Percentiles rank a stretch among this genome's conserved stretches.
Conservation (phyloP, 2,329 filamentous ascomycete genomes). For the Colletotrichum higginsianum region DNA sequence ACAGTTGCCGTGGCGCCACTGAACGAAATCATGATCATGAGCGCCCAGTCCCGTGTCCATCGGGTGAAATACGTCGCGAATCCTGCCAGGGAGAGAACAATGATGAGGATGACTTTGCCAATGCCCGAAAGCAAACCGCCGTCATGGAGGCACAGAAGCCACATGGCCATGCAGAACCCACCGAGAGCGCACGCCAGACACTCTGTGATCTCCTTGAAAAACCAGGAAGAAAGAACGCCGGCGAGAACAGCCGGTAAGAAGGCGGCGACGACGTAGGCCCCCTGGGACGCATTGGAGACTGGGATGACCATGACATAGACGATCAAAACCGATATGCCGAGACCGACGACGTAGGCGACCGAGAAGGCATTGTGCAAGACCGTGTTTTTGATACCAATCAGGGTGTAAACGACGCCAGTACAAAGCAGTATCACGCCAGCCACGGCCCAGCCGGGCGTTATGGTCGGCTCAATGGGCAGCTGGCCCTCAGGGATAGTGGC, state of each 20-base stretch:
- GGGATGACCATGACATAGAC: constrained; percentile 90
- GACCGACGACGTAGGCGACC: constrained; percentile 78
- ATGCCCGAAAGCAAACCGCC: constrained; percentile 79
- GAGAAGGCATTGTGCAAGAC: constrained; percentile 87
- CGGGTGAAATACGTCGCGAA: constrained; percentile 85
- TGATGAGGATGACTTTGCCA: constrained; percentile 80
- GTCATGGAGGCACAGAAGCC: constrained; percentile 83
- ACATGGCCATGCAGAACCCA: constrained; percentile 90
- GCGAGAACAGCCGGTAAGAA: constrained; percentile 81
- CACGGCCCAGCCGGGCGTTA: constrained; percentile 87
- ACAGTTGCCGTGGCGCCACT: constrained; percentile 84
- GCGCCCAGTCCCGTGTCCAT: constrained; percentile 82
- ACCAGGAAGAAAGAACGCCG: constrained; percentile 76
- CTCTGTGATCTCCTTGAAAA: constrained; percentile 88
- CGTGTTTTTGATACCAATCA: constrained; percentile 87
- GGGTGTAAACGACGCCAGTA: constrained; percentile 77
- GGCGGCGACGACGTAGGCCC: constrained; percentile 86
- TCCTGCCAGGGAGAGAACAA: constrained; percentile 75
- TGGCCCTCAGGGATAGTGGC: constrained; percentile 64
- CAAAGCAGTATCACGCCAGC: constrained; percentile 83
- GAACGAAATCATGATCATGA: constrained; percentile 85
- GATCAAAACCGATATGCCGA: constrained; percentile 86
- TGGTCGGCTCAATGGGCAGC: constrained; percentile 79
- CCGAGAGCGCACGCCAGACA: constrained; percentile 88
- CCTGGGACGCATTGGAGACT: constrained; percentile 82